Evolutionary conservation across 805 yeast genomes (phyloP), one percentile per base, ranked within the genome.

Genomic region (Myxozyma nipponensis): DNA sequence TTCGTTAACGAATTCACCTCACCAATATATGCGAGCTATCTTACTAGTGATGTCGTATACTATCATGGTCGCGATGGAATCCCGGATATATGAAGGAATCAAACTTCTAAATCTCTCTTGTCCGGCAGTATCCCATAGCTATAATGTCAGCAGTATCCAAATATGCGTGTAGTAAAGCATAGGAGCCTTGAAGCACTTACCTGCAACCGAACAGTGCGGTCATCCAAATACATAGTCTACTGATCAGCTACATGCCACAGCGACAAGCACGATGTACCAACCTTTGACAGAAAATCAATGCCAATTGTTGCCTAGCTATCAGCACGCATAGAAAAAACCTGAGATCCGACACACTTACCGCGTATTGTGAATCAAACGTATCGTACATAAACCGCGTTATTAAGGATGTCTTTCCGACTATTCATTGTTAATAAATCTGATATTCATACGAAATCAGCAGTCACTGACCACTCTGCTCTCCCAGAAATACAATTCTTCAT

Each of bases 351-450:
- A n/a, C 6, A n/a, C 53, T 23, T 53, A 66, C 71, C 0, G 88
- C 88, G 66, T 93, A 93, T 66, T 90, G 95, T 35, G 93, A 91
- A 68, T 91, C 97, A 68, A 91, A 91, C 18, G 96, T 85, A 66
- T 93, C 98, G 67, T 91, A 91, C 98, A 91, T 91, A 72, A 93
- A 91, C 58, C 98, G 76, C n/a, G 98, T 90, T 60, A 91, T 87
- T 54, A 91, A 77, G 1, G 98, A 91, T 3, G 98, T 91, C 67
- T 91, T 91, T 38, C 98, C 98, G 37, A 91, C 98, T 63, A 51
- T 10, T 30, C 26, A 19, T 10, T 37, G 32, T n/a, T 18, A 44
- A 19, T 4, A 37, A 7, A 26, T 13, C 21, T 26, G 7, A 2
- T 4, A 4, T 17, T 21, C 22, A 28, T 9, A 40, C 4, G 6